Evolutionary conservation across 768 basidiomycete genomes (phyloP).

Genomic region (Tricholoma flavovirens): DNA sequence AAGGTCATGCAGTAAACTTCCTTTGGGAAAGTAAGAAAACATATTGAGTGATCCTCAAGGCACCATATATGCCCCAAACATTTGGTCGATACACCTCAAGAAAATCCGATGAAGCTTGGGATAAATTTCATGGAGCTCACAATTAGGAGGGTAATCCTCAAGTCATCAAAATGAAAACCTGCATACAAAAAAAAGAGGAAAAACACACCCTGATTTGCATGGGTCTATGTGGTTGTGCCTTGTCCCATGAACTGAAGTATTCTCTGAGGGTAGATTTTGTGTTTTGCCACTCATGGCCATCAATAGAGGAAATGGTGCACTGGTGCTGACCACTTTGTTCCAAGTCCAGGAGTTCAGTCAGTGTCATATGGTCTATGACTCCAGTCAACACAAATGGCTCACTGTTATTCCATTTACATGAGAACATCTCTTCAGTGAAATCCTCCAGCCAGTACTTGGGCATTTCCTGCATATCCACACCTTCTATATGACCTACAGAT

Average conservation of each 20-base stretch:
- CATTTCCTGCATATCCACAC: not conserved
- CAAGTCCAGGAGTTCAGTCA: not conserved
- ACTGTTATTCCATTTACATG: not conserved
- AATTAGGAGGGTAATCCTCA: not conserved
- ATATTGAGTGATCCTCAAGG: not conserved
- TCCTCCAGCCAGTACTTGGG: not conserved
- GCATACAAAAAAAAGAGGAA: no score
- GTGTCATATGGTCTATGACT: not conserved
- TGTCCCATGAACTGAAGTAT: not conserved
- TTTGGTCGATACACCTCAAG: not conserved
- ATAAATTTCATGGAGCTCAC: not conserved
- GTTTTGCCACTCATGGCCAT: not conserved
- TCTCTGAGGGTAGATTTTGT: not conserved
- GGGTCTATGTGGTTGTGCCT: no score
- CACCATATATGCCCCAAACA: not conserved
- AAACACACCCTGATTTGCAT: no score
- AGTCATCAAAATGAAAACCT: no score
- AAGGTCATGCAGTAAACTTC: not conserved
- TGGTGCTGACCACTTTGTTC: not conserved
- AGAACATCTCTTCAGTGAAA: not conserved
- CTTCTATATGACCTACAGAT: not conserved
- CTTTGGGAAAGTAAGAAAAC: not conserved
- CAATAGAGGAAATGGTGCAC: not conserved
- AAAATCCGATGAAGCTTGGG: not conserved
- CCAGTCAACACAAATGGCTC: not conserved